These are phyloP conservation scores for Trypanosoma caninum DNA, from an alignment of 208 protist species.

Conservation along the genomic window DNA sequence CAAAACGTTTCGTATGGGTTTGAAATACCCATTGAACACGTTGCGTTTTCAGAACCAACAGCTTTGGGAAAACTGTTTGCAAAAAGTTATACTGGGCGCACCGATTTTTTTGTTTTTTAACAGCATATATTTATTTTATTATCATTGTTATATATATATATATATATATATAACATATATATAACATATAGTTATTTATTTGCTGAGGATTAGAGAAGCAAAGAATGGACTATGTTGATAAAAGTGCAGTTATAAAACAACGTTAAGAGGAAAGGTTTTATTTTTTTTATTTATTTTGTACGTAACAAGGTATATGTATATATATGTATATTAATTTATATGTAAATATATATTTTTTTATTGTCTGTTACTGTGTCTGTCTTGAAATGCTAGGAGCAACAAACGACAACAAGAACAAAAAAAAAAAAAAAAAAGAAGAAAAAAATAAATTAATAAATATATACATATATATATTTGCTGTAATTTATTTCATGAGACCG, in stretches of 20 bases:
- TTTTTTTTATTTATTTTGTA: conserved; percentile 1
- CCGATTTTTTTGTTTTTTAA: conserved; percentile 45
- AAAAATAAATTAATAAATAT: background rate
- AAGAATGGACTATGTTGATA: no score
- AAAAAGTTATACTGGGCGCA: conserved; percentile 33
- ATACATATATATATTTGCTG: conserved; percentile 4
- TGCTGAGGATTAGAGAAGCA: no score
- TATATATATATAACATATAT: background rate
- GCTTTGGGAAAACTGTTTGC: conserved; percentile 38
- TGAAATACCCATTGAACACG: conserved; percentile 29
- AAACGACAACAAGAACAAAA: no score
- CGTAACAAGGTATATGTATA: conserved; percentile 5
- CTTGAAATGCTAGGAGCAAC: no score
- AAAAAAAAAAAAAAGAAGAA: no score
- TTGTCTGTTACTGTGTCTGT: no score
- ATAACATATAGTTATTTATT: background rate
- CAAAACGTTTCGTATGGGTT: conserved; percentile 51
- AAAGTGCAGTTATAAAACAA: no score
- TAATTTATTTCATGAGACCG: background rate
- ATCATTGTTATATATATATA: background rate
- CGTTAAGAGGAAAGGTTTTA: no score
- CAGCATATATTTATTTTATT: background rate
- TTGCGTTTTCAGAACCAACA: conserved; percentile 71
- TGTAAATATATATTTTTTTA: no score
- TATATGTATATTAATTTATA: conserved; percentile 5